Conservation (phyloP, 2,329 filamentous ascomycete genomes). For the Ceratocystis eucalypticola region DNA sequence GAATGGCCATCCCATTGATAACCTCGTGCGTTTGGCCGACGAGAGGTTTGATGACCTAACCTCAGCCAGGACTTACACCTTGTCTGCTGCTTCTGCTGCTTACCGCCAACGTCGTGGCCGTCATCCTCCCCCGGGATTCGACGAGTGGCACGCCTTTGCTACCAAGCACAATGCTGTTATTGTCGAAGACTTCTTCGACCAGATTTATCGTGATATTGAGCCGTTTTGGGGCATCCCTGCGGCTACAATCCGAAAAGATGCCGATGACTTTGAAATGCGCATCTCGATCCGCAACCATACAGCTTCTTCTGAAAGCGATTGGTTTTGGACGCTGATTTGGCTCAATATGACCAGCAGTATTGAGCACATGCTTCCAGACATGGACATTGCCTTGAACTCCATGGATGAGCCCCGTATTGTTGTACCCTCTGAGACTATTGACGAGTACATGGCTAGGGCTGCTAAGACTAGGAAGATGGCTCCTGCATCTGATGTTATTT, state of each 20-base stretch:
- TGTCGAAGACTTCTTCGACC: constrained; percentile 51
- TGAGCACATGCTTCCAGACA: constrained; percentile 46
- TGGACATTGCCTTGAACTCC: constrained; percentile 53
- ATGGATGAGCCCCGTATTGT: constrained; percentile 55
- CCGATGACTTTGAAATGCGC: constrained; percentile 44
- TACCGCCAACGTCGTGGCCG: constrained; percentile 45
- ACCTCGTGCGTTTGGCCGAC: constrained; percentile 36
- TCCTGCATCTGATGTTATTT: constrained; percentile 32
- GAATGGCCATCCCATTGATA: constrained; percentile 36
- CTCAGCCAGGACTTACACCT: constrained; percentile 33
- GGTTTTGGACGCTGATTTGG: constrained; percentile 47
- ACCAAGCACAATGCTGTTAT: constrained; percentile 38
- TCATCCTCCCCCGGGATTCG: constrained; percentile 51
- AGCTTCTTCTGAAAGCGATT: constrained; percentile 39
- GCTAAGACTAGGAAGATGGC: constrained; percentile 34
- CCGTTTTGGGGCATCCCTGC: constrained; percentile 44
- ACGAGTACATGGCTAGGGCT: constrained; percentile 40
- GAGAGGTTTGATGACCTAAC: constrained; percentile 31
- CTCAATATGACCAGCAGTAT: constrained; percentile 39
- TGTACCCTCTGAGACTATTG: constrained; percentile 49
- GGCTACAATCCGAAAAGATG: constrained; percentile 36
- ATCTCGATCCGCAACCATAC: constrained; percentile 43
- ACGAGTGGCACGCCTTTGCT: constrained; percentile 45
- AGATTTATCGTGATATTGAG: constrained; percentile 48
- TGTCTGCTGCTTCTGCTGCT: constrained; percentile 39